Evolutionary conservation across 2,329 filamentous ascomycete genomes (phyloP).

Genomic region (Pyrenophora teres): DNA sequence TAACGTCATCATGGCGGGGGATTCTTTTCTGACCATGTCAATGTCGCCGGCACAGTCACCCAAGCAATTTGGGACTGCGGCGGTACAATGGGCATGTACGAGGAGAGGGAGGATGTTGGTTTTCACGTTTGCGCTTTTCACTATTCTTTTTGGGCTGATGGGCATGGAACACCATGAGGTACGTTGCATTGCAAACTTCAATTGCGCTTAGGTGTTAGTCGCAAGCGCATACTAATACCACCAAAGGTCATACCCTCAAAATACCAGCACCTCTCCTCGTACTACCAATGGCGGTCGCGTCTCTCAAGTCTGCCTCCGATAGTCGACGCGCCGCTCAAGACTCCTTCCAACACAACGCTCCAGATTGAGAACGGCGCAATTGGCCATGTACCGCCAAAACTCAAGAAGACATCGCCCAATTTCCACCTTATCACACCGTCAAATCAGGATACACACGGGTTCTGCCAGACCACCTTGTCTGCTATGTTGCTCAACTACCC

Average conservation of each 20-base stretch:
- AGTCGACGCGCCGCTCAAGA: conserved; percentile 33
- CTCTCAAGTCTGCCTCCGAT: conserved; percentile 30
- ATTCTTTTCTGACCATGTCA: conserved; percentile 29
- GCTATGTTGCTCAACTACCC: conserved; percentile 65
- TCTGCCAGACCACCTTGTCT: conserved; percentile 63
- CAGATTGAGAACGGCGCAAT: conserved; percentile 42
- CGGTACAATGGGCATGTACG: conserved; percentile 35
- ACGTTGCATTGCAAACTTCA: background rate
- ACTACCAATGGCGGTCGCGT: conserved; percentile 39
- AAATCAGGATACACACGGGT: conserved; percentile 53
- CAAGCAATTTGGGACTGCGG: conserved; percentile 31
- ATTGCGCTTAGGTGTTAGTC: background rate
- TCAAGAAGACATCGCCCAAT: conserved; percentile 42
- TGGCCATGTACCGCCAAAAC: conserved; percentile 30
- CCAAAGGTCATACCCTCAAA: conserved; percentile 30
- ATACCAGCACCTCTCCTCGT: conserved; percentile 34
- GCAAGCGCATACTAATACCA: conserved; percentile 6
- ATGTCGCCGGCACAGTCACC: conserved; percentile 34
- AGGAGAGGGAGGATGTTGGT: conserved; percentile 37
- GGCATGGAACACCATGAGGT: conserved; percentile 29
- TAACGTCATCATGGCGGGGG: conserved; percentile 25
- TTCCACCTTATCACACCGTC: conserved; percentile 63
- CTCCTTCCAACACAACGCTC: conserved; percentile 41
- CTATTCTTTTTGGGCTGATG: conserved; percentile 27
- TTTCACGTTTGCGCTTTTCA: conserved; percentile 24